Conservation (phyloP, 1,139 yeast genomes). For the Maudiozyma humilis region DNA sequence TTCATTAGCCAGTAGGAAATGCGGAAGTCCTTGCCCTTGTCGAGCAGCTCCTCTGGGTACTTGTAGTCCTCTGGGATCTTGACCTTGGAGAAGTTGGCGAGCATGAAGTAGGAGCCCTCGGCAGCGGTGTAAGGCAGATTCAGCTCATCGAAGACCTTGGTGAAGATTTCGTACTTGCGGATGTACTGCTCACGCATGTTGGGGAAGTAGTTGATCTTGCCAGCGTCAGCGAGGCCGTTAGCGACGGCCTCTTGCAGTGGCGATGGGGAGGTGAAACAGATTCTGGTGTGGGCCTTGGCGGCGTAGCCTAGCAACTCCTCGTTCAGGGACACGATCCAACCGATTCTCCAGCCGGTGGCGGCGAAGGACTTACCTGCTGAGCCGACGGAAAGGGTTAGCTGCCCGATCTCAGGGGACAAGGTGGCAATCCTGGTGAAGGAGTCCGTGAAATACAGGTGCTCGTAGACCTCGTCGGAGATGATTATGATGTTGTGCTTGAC, state of each 20-base stretch:
- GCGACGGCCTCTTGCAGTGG: conserved; percentile 95
- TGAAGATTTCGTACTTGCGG: conserved; percentile 63
- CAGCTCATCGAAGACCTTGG: conserved; percentile 72
- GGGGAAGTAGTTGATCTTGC: conserved; percentile 56
- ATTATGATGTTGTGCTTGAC: conserved; percentile 74
- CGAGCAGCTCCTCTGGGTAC: conserved; percentile 61
- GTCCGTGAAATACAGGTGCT: conserved; percentile 64
- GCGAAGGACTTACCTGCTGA: conserved; percentile 97
- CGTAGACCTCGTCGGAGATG: conserved; percentile 91
- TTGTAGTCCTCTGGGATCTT: conserved; percentile 64
- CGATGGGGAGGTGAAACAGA: conserved; percentile 80
- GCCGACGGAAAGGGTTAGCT: conserved; percentile 81
- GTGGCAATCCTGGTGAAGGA: conserved; percentile 78
- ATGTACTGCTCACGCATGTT: conserved; percentile 58
- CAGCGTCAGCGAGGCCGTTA: conserved; percentile 58
- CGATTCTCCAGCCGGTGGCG: conserved; percentile 97
- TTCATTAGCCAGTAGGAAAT: conserved; percentile 87
- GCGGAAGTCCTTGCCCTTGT: conserved; percentile 75
- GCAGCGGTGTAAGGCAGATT: conserved; percentile 82
- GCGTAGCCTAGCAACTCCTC: conserved; percentile 74
- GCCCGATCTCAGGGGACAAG: conserved; percentile 66
- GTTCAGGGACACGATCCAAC: conserved; percentile 80
- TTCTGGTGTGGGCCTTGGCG: conserved; percentile 85
- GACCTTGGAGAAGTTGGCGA: conserved; percentile 79
- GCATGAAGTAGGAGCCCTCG: conserved; percentile 86